phyloP scores from a whole-genome alignment of 176 grass and related monocot genomes.

The Paspalum vaginatum region DNA sequence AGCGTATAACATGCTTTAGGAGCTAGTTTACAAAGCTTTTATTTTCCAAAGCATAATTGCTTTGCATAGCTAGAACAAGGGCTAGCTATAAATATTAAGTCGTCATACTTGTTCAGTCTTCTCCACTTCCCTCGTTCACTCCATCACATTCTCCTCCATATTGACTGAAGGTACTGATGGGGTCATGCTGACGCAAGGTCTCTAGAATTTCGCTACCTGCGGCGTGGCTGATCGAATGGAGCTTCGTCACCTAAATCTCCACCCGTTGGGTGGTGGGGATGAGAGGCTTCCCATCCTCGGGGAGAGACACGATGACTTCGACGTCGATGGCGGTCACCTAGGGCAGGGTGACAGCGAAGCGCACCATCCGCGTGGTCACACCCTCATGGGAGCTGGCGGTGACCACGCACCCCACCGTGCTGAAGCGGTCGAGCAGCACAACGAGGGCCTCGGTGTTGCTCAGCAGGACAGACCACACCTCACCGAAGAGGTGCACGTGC shows the following conservation, averaged over 20 bases:
- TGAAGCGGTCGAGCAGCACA: background rate
- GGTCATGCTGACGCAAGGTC: background rate
- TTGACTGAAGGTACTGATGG: background rate
- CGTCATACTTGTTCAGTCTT: background rate
- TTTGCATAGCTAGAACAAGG: background rate
- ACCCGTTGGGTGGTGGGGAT: background rate
- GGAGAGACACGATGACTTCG: background rate
- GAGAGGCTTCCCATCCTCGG: background rate
- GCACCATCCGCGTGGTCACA: slow-evolving; percentile 28
- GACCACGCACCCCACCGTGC: background rate
- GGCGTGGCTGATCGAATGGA: background rate
- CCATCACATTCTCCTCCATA: background rate
- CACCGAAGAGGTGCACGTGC: background rate
- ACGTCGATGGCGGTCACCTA: background rate
- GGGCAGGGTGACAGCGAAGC: slow-evolving; percentile 1
- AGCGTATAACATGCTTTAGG: background rate
- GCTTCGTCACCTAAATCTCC: slow-evolving; percentile 11
- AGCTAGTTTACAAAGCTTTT: background rate
- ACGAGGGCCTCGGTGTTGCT: background rate
- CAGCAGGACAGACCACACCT: background rate
- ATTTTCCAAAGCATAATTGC: background rate
- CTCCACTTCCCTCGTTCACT: background rate
- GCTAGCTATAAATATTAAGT: background rate
- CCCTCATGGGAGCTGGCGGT: background rate
- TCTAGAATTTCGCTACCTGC: background rate